These are phyloP conservation scores for Parmelia sp. DNA, from an alignment of 495 filamentous ascomycete genomes.

Conservation along the genomic window DNA sequence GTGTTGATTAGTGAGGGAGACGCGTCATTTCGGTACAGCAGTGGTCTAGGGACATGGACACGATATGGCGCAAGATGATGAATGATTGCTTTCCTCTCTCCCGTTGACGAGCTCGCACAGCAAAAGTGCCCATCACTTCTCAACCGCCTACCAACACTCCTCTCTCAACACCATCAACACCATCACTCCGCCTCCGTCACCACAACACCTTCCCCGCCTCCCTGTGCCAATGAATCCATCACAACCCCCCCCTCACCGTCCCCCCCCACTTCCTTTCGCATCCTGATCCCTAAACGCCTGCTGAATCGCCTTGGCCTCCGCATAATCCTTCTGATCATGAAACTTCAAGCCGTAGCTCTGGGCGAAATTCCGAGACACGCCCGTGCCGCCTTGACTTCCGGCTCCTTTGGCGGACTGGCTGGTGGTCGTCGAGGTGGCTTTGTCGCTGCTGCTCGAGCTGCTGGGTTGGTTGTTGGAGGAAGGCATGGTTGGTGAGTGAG, in stretches of 20 bases:
- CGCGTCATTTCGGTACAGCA: background rate
- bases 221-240: background rate
- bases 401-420: background rate
- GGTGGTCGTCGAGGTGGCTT: background rate
- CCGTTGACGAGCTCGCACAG: background rate
- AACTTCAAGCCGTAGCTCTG: conserved; percentile 24
- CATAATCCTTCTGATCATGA: conserved; percentile 18
- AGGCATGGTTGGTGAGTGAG: conserved; percentile 12
- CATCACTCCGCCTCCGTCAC: background rate
- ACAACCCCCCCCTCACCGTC: background rate
- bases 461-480: background rate
- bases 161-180: background rate
- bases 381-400: conserved; percentile 8
- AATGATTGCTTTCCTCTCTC: background rate
- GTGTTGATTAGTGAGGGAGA: background rate
- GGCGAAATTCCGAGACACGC: conserved; percentile 27
- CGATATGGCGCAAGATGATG: background rate
- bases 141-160: background rate
- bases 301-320: conserved; percentile 20
- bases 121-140: background rate
- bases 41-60: too few relatives aligned
- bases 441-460: conserved; percentile 1
- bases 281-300: conserved; percentile 12
- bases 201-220: too few relatives aligned
- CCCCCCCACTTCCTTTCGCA: conserved; percentile 3